These are phyloP conservation scores for Pinus taeda DNA, from an alignment of 75 land plant genomes.

Conservation along the genomic window DNA sequence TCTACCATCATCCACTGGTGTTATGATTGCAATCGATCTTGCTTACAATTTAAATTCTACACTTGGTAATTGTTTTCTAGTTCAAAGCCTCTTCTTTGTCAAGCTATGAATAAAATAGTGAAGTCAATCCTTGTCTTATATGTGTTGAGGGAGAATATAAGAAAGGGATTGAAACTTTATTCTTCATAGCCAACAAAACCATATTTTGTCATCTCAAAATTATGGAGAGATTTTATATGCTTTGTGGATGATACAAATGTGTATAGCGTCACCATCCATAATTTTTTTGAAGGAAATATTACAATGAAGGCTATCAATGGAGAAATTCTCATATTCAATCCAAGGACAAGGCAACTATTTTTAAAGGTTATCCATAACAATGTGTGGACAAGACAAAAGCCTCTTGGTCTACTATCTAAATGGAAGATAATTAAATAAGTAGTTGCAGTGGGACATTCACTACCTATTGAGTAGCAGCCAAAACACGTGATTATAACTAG, in stretches of 20 bases:
- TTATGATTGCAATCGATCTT: too few species aligned
- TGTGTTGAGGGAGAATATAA: too few species aligned
- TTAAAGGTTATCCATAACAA: constrained; percentile 98
- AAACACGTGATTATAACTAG: constrained; percentile 98
- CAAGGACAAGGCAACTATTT: constrained; percentile 95
- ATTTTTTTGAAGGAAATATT: constrained; percentile 98
- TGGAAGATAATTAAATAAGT: constrained; percentile 99
- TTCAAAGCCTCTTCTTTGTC: too few species aligned
- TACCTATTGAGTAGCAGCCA: constrained; percentile 98
- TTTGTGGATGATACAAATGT: constrained; percentile 99
- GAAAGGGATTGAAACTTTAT: too few species aligned
- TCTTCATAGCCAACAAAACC: too few species aligned
- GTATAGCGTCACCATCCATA: constrained; percentile 97
- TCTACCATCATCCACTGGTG: too few species aligned
- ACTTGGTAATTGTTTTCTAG: too few species aligned
- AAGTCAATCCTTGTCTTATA: too few species aligned
- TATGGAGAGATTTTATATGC: constrained; percentile 99
- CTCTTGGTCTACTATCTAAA: constrained; percentile 92
- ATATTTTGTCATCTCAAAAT: constrained; percentile 81
- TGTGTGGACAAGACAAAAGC: constrained; percentile 99
- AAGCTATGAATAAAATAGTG: too few species aligned
- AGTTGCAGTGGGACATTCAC: constrained; percentile 93
- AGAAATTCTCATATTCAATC: constrained; percentile 97
- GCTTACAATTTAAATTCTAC: too few species aligned
- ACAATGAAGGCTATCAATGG: constrained; percentile 99